Evolutionary conservation across 2,329 filamentous ascomycete species (phyloP).

Genomic region (Cladophialophora yegresii): DNA sequence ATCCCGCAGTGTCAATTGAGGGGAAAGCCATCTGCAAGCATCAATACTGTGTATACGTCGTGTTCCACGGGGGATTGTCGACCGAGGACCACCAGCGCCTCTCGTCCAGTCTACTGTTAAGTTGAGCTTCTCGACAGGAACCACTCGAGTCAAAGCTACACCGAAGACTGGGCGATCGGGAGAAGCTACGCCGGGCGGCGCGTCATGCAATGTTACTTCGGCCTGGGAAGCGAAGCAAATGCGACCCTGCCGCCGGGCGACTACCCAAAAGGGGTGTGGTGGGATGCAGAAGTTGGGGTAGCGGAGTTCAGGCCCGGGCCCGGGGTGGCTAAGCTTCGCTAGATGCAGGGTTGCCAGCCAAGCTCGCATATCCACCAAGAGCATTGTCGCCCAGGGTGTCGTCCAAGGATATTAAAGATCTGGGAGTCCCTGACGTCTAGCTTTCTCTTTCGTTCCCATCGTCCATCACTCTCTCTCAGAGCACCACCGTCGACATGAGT

Average conservation of each 20-base stretch:
- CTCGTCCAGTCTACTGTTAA: conserved; percentile 3
- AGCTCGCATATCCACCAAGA: conserved; percentile 12
- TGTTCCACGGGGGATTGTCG: background rate
- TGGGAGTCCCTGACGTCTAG: conserved; percentile 10
- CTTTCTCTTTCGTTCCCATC: conserved; percentile 5
- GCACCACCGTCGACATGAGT: conserved; percentile 40
- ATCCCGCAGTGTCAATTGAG: background rate
- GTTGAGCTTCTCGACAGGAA: conserved; percentile 18
- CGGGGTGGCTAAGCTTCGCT: conserved; percentile 14
- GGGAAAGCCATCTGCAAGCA: background rate
- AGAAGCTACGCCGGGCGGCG: conserved; percentile 12
- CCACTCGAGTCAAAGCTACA: conserved; percentile 12
- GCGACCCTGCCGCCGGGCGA: conserved; percentile 21
- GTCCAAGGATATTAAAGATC: conserved; percentile 13
- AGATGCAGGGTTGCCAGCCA: conserved; percentile 4
- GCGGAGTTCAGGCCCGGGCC: conserved; percentile 7
- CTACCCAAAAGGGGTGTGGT: conserved; percentile 9
- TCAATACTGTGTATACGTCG: background rate
- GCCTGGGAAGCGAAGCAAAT: conserved; percentile 6
- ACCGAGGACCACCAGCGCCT: background rate
- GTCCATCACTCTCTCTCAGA: conserved; percentile 12
- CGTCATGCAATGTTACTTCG: conserved; percentile 10
- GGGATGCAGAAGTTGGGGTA: conserved; percentile 21
- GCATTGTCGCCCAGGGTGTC: too few relatives aligned
- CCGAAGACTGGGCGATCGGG: conserved; percentile 15